phyloP scores from a whole-genome alignment of 192 early-diverging fungal genomes.

The Gigaspora rosea region DNA sequence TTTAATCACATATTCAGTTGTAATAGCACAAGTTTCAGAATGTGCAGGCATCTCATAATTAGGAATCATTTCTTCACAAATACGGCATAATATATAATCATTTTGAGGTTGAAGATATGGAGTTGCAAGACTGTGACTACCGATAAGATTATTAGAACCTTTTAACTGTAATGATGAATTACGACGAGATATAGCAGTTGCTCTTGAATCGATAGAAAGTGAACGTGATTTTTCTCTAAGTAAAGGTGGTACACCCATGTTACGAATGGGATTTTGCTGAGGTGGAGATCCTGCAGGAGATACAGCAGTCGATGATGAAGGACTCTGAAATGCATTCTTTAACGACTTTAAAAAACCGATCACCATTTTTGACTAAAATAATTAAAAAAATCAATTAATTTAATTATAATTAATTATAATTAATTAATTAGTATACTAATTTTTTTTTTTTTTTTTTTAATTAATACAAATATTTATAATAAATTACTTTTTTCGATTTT shows the following conservation, averaged over 20 bases:
- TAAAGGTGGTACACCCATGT: background rate
- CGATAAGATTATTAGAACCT: background rate
- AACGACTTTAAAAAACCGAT: constrained; percentile 29
- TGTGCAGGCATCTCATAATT: constrained; percentile 70
- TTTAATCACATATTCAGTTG: constrained; percentile 69
- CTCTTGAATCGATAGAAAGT: constrained; percentile 19
- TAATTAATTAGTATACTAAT: no score
- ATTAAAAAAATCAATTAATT: background rate
- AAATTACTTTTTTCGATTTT: constrained; percentile 31
- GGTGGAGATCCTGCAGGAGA: constrained; percentile 28
- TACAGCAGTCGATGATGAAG: constrained; percentile 15
- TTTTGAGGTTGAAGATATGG: constrained; percentile 9
- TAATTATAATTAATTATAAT: background rate
- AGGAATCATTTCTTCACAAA: constrained; percentile 81
- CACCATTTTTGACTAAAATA: constrained; percentile 13
- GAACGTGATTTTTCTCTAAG: constrained; percentile 21
- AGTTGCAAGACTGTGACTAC: constrained; percentile 5
- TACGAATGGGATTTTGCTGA: constrained; percentile 14
- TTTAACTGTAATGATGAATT: constrained; percentile 19
- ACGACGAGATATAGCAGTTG: constrained; percentile 20
- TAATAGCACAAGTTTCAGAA: constrained; percentile 76
- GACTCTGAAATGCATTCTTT: constrained; percentile 34
- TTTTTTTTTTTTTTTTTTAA: no score
- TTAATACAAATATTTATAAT: no score
- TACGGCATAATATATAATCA: constrained; percentile 71